Conservation (phyloP, 345 rosid species). For the Hypericum perforatum region DNA sequence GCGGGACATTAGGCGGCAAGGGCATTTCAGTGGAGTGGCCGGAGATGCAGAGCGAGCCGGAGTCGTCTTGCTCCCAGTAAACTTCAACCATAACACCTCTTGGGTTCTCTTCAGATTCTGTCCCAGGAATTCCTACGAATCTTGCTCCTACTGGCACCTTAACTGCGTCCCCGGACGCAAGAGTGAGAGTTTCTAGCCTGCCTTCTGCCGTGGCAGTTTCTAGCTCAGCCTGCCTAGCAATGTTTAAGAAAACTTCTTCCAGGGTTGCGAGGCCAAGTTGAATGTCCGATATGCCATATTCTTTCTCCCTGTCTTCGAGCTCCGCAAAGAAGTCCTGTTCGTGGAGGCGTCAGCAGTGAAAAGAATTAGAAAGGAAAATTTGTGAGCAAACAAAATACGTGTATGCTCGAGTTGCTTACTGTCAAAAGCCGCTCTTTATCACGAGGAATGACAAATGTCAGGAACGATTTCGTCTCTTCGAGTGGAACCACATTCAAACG, state of each 20-base stretch:
- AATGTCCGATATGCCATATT: constrained; percentile 66
- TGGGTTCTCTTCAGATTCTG: constrained; percentile 48
- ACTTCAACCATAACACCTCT: constrained; percentile 86
- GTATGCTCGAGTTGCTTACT: constrained; percentile 26
- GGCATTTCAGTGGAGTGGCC: constrained; percentile 70
- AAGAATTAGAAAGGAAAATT: background rate
- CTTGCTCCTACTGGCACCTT: constrained; percentile 62
- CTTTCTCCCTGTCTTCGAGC: constrained; percentile 55
- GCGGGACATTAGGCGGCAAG: constrained; percentile 36
- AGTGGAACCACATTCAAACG: constrained; percentile 48
- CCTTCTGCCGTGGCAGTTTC: constrained; percentile 82
- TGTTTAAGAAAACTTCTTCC: constrained; percentile 91
- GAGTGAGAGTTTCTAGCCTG: constrained; percentile 46
- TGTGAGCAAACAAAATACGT: background rate
- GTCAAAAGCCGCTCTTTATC: constrained; percentile 56
- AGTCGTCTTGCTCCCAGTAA: constrained; percentile 77
- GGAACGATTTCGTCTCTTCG: constrained; percentile 61
- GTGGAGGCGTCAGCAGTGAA: constrained; percentile 5
- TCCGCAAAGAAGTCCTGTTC: constrained; percentile 52
- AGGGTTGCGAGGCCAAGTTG: constrained; percentile 91
- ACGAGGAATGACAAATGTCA: constrained; percentile 80
- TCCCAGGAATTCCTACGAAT: constrained; percentile 68
- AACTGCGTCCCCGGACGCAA: constrained; percentile 56
- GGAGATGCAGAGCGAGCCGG: constrained; percentile 76
- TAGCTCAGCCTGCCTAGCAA: constrained; percentile 86